These are phyloP conservation scores for Suhomyces vadensis DNA, from an alignment of 805 yeast species.

Conservation along the genomic window DNA sequence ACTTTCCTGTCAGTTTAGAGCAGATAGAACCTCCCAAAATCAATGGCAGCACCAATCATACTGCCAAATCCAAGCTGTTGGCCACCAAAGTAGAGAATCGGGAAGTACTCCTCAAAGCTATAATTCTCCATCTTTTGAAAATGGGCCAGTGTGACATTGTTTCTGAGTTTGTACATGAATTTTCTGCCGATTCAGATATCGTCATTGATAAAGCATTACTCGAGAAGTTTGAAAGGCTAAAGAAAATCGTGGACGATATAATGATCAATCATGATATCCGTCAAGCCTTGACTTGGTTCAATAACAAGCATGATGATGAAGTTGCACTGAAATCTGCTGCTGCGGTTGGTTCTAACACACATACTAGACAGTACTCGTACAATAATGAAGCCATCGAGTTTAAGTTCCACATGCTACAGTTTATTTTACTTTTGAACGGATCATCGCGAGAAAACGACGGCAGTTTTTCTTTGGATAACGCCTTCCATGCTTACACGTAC, in stretches of 20 bases:
- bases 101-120: conserved; percentile 35
- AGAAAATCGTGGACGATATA: conserved; percentile 37
- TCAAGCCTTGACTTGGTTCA: conserved; percentile 36
- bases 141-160: conserved; percentile 41
- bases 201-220: conserved; percentile 26
- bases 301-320: conserved; percentile 20
- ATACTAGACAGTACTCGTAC: conserved; percentile 2
- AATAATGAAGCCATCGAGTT: conserved; percentile 31
- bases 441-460: not conserved
- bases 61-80: not conserved
- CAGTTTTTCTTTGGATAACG: conserved; percentile 22
- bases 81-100: conserved; percentile 26
- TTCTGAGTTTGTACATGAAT: conserved; percentile 27
- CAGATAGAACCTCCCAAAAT: not conserved
- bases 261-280: conserved; percentile 31
- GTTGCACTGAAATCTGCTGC: conserved; percentile 4
- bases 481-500: conserved; percentile 37
- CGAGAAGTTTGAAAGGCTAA: conserved; percentile 27
- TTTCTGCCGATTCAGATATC: conserved; percentile 17
- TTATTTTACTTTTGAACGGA: conserved; percentile 31
- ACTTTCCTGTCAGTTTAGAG: conserved; percentile 22
- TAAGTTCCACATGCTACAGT: conserved; percentile 43
- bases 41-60: not conserved
- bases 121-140: conserved; percentile 39
- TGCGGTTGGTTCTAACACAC: not conserved